Evolutionary conservation across 805 yeast species (phyloP).

Genomic region (baker's yeast (Saccharomyces cerevisiae)): DNA sequence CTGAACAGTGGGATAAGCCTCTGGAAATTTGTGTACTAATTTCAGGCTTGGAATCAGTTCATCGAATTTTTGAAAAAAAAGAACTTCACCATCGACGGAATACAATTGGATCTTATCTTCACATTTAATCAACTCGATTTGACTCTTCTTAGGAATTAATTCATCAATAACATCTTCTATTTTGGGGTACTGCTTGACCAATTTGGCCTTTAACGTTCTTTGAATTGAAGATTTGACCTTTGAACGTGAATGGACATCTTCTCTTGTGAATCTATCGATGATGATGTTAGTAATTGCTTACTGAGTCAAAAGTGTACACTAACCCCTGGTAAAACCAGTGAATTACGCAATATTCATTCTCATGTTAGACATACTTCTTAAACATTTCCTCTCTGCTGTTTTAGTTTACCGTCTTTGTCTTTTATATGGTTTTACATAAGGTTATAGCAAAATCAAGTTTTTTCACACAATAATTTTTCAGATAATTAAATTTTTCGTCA

Average conservation of each 20-base stretch:
- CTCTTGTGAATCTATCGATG: constrained; percentile 54
- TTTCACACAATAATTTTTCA: not conserved
- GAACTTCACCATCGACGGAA: constrained; percentile 61
- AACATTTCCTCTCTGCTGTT: constrained; percentile 1
- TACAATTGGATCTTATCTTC: constrained; percentile 82
- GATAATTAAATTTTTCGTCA: not conserved
- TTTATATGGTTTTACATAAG: not conserved
- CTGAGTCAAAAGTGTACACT: not conserved
- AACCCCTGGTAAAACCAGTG: not conserved
- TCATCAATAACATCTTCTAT: constrained; percentile 72
- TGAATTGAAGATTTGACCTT: constrained; percentile 93
- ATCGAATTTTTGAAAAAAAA: constrained; percentile 74
- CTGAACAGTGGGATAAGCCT: constrained; percentile 73
- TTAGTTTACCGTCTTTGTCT: not conserved
- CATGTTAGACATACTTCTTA: constrained; percentile 4
- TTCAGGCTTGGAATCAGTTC: constrained; percentile 68
- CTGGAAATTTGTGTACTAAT: constrained; percentile 74
- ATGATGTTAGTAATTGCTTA: not conserved
- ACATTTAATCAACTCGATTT: constrained; percentile 71
- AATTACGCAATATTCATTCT: not conserved
- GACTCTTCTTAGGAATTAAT: constrained; percentile 81
- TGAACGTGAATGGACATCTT: constrained; percentile 82
- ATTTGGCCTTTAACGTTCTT: constrained; percentile 69
- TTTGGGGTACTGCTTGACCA: constrained; percentile 65
- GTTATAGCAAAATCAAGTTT: not conserved